A percentile compares a stretch with the other conserved stretches of the same genome.
phyloP scores from a whole-genome alignment of 495 filamentous ascomycete genomes.

The Penicillium taxi region DNA sequence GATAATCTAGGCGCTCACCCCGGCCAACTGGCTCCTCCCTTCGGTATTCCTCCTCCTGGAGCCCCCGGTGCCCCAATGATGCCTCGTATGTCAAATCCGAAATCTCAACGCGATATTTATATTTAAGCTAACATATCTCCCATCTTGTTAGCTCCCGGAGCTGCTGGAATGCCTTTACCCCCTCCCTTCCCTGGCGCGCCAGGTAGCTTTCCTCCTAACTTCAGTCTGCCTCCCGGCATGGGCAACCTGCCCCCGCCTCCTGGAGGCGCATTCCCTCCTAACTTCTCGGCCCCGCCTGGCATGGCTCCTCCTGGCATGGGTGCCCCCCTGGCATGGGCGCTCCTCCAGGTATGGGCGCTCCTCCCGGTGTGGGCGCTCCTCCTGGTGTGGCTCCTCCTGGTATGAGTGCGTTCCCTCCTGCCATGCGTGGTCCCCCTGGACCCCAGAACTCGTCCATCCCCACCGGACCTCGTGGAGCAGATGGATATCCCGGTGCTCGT shows the following conservation, averaged over 20 bases:
- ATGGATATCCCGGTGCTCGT: slow-evolving; percentile 25
- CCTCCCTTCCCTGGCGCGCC: slow-evolving; percentile 41
- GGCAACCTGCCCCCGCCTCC: slow-evolving; percentile 60
- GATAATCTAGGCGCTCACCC: too few relatives aligned
- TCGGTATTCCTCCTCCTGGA: slow-evolving; percentile 44
- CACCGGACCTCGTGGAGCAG: slow-evolving; percentile 27
- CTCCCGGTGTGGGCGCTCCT: slow-evolving; percentile 27
- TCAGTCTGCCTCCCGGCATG: slow-evolving; percentile 36
- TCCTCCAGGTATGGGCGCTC: slow-evolving; percentile 20
- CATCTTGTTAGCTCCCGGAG: slow-evolving; percentile 42
- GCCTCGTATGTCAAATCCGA: slow-evolving; percentile 35
- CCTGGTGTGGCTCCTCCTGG: slow-evolving; percentile 31
- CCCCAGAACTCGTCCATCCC: slow-evolving; percentile 13
- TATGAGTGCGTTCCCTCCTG: slow-evolving; percentile 22
- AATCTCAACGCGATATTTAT: neutral
- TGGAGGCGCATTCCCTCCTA: slow-evolving; percentile 49
- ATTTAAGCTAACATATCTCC: slow-evolving; percentile 15
- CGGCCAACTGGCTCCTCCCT: slow-evolving; percentile 49
- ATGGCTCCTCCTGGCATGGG: too few relatives aligned
- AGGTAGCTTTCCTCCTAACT: slow-evolving; percentile 25
- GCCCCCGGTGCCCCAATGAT: slow-evolving; percentile 38
- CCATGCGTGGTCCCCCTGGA: slow-evolving; percentile 20
- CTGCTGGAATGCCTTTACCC: slow-evolving; percentile 60
- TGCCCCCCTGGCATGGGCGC: slow-evolving; percentile 18
- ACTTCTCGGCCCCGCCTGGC: slow-evolving; percentile 41